Evolutionary conservation across 495 filamentous ascomycete genomes (phyloP), one percentile per base, ranked within the genome.

Genomic region (Hyphodiscus hymeniophilus): DNA sequence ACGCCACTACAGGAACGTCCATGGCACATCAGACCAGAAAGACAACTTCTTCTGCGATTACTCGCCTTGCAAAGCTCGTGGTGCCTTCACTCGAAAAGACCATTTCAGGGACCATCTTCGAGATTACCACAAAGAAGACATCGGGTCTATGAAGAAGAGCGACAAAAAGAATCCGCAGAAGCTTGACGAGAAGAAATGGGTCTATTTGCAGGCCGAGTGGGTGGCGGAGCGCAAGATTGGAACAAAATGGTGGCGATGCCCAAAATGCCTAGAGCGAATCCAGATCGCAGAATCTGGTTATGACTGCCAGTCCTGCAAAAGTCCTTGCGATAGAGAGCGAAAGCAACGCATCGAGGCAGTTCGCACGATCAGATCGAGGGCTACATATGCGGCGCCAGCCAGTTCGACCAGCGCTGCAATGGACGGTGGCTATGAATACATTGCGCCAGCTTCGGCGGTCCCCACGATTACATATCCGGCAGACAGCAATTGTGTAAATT

Each of bases 121-220:
- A 10, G 64, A 70, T 10, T 71, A 48, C 41, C 74, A 78, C 60
- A 62, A 57, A 18, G 74, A 78, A 53, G 73, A 76, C 48, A 53
- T 76, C 13, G 50, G 55, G 1, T 31, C 17, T n/a, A 45, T 38
- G 8, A 54, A 51, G 24, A 46, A 48, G n/a, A 28, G 34, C 55
- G 35, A 62, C 51, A 51, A 65, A 61, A 20, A 61, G 66, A 20
- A 54, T 49, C 1, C 24, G 38, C 24, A 41, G 28, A 12, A 2
- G 26, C 26, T 28, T 28, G 39, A 32, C 5, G 41, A 35, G 34
- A 22, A 26, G 8, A 17, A 44, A 15, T 47, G 48, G 42, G 31
- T 39, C 10, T 23, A 23, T 33, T 36, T 35, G 18, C 42, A 59
- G 39, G 48, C 28, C 1, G 7, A 18, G 21, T 30, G 65, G 61